These are phyloP conservation scores for Cyberlindnera sargentensis DNA, from an alignment of 805 yeast genomes.

Conservation along the genomic window DNA sequence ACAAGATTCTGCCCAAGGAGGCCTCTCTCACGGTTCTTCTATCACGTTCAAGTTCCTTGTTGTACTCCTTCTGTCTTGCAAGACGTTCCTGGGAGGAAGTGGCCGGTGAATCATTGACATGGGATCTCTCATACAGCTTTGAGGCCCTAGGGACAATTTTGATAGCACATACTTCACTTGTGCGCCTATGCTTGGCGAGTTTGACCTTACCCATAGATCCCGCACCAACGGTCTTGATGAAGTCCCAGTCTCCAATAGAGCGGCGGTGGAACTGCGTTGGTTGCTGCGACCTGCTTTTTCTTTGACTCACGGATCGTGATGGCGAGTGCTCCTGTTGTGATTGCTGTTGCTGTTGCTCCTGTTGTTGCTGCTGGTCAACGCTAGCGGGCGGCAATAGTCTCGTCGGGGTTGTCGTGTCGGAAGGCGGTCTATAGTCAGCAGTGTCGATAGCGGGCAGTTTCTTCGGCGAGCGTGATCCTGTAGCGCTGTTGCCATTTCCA, in stretches of 20 bases:
- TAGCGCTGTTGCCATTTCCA: not conserved
- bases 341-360: constrained; percentile 6
- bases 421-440: not conserved
- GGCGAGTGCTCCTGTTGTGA: constrained; percentile 4
- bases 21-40: constrained; percentile 92
- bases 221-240: constrained; percentile 90
- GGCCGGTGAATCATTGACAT: constrained; percentile 62
- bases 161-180: constrained; percentile 82
- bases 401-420: constrained; percentile 6
- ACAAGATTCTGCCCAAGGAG: constrained; percentile 80
- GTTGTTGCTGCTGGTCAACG: constrained; percentile 7
- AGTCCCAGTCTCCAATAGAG: constrained; percentile 95
- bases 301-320: constrained; percentile 9
- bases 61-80: constrained; percentile 62
- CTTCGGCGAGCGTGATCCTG: constrained; percentile 6
- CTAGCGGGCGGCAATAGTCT: constrained; percentile 16
- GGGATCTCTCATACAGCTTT: constrained; percentile 64
- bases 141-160: constrained; percentile 91
- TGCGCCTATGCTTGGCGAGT: constrained; percentile 76
- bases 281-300: constrained; percentile 16
- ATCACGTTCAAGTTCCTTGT: constrained; percentile 84
- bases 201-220: constrained; percentile 99
- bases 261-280: constrained; percentile 58
- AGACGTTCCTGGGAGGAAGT: constrained; percentile 47
- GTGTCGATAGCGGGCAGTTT: constrained; percentile 12